These are phyloP conservation scores for Mimosa pudica DNA, from an alignment of 306 rosid species.

Conservation along the genomic window DNA sequence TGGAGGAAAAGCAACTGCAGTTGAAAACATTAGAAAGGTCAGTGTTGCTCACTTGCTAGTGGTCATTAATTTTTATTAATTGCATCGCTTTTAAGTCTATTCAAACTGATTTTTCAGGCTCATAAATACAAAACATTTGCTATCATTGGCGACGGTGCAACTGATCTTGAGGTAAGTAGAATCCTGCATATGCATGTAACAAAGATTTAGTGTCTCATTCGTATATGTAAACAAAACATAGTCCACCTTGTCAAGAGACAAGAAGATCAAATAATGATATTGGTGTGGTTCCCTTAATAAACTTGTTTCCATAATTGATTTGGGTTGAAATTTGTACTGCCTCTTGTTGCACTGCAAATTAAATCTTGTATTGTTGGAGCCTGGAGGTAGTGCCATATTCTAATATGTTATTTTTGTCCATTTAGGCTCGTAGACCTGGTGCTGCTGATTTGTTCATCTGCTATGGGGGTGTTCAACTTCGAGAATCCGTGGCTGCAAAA, in stretches of 20 bases:
- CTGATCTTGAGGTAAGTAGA: constrained; percentile 85
- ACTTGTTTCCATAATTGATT: not conserved
- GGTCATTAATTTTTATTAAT: constrained; percentile 16
- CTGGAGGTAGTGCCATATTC: not conserved
- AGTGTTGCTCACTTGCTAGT: constrained; percentile 18
- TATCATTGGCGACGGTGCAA: constrained; percentile 96
- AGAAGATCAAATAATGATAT: constrained; percentile 5
- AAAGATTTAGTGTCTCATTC: not conserved
- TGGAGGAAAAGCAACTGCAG: constrained; percentile 93
- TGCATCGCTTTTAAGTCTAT: constrained; percentile 37
- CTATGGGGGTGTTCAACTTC: constrained; percentile 85
- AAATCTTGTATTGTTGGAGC: too few relatives aligned
- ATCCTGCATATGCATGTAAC: constrained; percentile 11
- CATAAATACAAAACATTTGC: constrained; percentile 65
- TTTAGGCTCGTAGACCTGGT: constrained; percentile 81
- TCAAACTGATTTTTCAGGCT: constrained; percentile 59
- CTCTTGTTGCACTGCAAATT: too few relatives aligned
- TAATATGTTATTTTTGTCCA: constrained; percentile 16
- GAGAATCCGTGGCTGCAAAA: constrained; percentile 79
- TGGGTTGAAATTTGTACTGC: not conserved
- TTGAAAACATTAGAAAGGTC: constrained; percentile 80
- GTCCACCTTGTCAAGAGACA: not conserved
- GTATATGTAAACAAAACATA: constrained; percentile 9
- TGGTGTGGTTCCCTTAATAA: not conserved
- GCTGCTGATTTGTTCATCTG: constrained; percentile 91